Base-by-base conservation (phyloP, 768 basidiomycete species). In the Russula earlei region DNA sequence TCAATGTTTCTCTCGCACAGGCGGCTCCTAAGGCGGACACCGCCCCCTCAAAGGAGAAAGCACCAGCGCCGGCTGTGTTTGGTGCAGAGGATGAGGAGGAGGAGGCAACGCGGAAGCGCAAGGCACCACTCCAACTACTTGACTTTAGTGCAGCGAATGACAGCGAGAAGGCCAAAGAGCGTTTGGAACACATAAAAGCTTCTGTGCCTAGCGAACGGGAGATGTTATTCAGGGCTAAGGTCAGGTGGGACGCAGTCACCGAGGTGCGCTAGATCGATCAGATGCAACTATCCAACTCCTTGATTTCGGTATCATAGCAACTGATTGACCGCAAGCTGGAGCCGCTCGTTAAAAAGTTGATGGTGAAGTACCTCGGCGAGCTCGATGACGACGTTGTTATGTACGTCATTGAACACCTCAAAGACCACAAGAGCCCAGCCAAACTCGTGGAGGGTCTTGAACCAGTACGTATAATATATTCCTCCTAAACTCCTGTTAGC, bases 351-450 rank as follows among this genome's bases (percentile, higher is more conserved):
- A 87, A 89, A 60, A 79, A 81, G 8, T 77, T 86, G 62, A 91
- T 97, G 82, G 77, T 79, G 34, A 86, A 87, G 67, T 91, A 88
- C 64, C 81, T 97, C 12, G 93, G 92, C 56, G 91, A 94, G 65
- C 78, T 92, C 65, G 90, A 93, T 58, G 93, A 95, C 65, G 90
- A 97, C 66, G 77, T 96, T 57, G 85, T 92, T 54, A 89, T 95
- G 81, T 96, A 92, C 67, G 91, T 89, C 8, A 72, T 95, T 12
- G 93, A 96, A 68, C 91, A 95, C 67, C 72, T 96, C 44, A 89
- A 90, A 68, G 94, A 95, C 62, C 87, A 90, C 67, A 94, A 93
- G 65, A 74, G 80, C 17, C 88, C 92, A 0, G 78, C 79, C 53
- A 92, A 91, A 66, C 76, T 97, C 2, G 80, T 91, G 10, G 94